A percentile compares a stretch with the other conserved stretches of the same genome.
phyloP scores from a whole-genome alignment of 306 rosid genomes.

The Elaeagnus macrophylla region DNA sequence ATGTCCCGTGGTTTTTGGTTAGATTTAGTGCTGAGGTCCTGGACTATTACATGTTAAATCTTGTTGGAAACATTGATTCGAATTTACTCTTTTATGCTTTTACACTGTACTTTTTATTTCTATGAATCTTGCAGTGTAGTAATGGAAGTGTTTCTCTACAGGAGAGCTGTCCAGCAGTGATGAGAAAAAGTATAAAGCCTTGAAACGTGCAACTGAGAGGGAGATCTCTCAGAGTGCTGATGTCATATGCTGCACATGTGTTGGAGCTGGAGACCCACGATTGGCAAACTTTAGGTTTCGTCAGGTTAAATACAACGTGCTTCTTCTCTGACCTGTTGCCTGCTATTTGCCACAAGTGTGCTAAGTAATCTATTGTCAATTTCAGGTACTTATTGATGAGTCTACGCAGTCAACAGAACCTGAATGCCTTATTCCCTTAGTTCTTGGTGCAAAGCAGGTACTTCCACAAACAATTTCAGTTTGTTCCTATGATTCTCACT shows the following conservation, averaged over 20 bases:
- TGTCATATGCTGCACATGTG: conserved; percentile 99
- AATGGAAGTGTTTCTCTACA: conserved; percentile 12
- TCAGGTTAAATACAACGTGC: conserved; percentile 56
- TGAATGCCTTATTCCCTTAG: conserved; percentile 96
- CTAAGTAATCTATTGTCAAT: conserved; percentile 10
- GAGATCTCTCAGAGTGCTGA: conserved; percentile 99
- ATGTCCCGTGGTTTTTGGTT: too few species aligned
- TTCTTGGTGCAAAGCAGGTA: conserved; percentile 99
- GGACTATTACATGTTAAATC: too few species aligned
- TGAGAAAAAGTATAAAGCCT: conserved; percentile 95
- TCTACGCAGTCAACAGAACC: conserved; percentile 99
- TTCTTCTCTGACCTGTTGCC: conserved; percentile 1
- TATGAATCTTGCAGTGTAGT: too few species aligned
- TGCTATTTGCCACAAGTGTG: conserved; percentile 12
- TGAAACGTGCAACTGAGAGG: conserved; percentile 96
- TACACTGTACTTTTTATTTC: too few species aligned
- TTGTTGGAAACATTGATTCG: too few species aligned
- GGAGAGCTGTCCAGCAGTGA: conserved; percentile 98
- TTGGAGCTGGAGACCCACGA: conserved; percentile 98
- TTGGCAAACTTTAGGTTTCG: conserved; percentile 95
- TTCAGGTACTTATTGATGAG: conserved; percentile 94
- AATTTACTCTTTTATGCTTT: too few species aligned
- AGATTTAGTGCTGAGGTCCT: too few species aligned
- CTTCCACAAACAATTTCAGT: background rate
- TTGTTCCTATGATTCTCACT: background rate